Evolutionary conservation across 352 stramenopile genomes (phyloP).

Genomic region (Pseudoperonospora humuli): DNA sequence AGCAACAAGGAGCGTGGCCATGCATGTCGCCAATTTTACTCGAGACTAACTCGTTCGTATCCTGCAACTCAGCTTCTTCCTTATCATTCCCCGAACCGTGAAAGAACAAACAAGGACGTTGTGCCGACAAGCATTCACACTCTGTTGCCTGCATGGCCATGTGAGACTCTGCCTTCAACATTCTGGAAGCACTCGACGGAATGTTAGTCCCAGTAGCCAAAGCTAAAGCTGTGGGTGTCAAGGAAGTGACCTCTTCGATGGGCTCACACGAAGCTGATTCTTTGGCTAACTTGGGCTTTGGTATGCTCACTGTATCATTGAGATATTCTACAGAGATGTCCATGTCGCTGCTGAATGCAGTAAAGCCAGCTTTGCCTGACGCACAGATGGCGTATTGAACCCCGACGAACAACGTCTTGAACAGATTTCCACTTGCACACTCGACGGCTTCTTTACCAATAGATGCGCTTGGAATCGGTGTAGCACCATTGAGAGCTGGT

Average conservation of each 20-base stretch:
- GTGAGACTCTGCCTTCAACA: constrained; percentile 6
- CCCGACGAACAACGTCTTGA: constrained; percentile 3
- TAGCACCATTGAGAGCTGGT: constrained; percentile 6
- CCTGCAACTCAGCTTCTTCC: constrained; percentile 4
- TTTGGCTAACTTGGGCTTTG: not conserved
- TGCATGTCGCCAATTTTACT: constrained; percentile 9
- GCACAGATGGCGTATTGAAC: constrained; percentile 7
- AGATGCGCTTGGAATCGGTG: constrained; percentile 5
- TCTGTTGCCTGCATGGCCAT: constrained; percentile 4
- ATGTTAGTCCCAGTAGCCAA: constrained; percentile 9
- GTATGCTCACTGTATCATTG: constrained; percentile 5
- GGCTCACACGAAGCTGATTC: constrained; percentile 1
- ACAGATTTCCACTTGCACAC: constrained; percentile 4
- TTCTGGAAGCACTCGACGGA: constrained; percentile 7
- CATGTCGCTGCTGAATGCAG: constrained; percentile 25
- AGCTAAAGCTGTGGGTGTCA: constrained; percentile 17
- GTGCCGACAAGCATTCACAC: constrained; percentile 6
- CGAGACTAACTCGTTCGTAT: constrained; percentile 3
- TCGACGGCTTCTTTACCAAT: constrained; percentile 5
- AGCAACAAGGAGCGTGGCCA: constrained; percentile 12
- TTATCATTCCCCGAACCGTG: constrained; percentile 9
- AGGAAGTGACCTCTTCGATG: not conserved
- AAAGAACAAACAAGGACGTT: constrained; percentile 18
- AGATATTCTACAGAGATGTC: constrained; percentile 26
- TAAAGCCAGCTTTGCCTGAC: constrained; percentile 15